Conservation (phyloP, 1,284 basidiomycete genomes). For the Puccinia novopanici region DNA sequence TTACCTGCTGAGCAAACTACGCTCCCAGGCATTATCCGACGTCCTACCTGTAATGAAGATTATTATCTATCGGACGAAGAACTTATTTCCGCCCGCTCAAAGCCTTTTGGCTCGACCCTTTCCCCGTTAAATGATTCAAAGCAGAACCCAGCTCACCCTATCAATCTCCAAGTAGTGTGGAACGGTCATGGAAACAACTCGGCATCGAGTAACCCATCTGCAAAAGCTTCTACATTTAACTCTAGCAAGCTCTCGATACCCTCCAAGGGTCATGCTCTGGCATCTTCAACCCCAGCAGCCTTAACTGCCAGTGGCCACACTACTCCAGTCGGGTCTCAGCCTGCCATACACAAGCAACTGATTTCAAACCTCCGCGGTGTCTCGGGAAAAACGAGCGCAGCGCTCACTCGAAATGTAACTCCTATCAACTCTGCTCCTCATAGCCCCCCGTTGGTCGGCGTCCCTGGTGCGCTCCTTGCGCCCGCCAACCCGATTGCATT, state of each 20-base stretch:
- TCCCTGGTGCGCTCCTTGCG: background rate
- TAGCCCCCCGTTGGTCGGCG: background rate
- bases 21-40: background rate
- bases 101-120: background rate
- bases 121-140: background rate
- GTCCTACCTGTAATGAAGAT: slow-evolving; percentile 38
- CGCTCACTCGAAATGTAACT: slow-evolving; percentile 24
- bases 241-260: slow-evolving; percentile 3
- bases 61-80: slow-evolving; percentile 44
- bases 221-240: background rate
- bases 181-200: background rate
- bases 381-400: slow-evolving; percentile 4
- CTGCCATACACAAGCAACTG: slow-evolving; percentile 26
- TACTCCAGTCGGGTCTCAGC: slow-evolving; percentile 16
- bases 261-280: background rate
- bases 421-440: slow-evolving; percentile 7
- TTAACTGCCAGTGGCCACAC: slow-evolving; percentile 19
- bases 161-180: background rate
- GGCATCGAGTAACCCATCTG: background rate
- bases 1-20: background rate
- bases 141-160: background rate
- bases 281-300: slow-evolving; percentile 4
- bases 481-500: slow-evolving; percentile 12
- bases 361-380: slow-evolving; percentile 33
- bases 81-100: slow-evolving; percentile 19